phyloP scores from a whole-genome alignment of 306 rosid genomes.

The Medicago lupulina region DNA sequence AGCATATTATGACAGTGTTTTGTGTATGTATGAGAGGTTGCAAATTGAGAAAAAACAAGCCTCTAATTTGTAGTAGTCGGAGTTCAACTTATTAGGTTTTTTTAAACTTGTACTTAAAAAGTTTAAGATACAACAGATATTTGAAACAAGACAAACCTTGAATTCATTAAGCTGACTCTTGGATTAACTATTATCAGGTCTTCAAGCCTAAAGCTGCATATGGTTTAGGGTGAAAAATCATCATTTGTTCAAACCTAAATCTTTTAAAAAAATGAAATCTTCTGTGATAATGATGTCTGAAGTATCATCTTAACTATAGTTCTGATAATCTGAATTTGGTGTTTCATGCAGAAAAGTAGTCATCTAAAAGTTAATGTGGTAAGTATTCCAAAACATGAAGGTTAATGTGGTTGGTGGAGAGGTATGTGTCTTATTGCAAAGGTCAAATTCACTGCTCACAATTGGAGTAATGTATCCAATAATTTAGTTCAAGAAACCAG shows the following conservation, averaged over 20 bases:
- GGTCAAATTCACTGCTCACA: slow-evolving; percentile 58
- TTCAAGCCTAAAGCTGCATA: slow-evolving; percentile 1
- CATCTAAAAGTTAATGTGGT: neutral
- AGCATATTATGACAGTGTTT: neutral
- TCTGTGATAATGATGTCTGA: neutral
- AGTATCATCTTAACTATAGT: neutral
- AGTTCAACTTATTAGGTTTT: neutral
- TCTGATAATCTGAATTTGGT: neutral
- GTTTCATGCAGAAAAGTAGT: neutral
- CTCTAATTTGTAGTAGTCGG: neutral
- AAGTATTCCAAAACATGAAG: neutral
- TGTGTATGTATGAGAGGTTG: neutral
- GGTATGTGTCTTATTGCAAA: neutral
- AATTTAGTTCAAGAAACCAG: slow-evolving; percentile 44
- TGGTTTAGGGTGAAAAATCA: neutral
- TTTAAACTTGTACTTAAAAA: neutral
- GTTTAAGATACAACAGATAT: neutral
- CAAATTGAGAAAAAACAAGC: neutral
- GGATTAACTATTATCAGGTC: neutral
- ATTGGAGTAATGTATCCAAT: slow-evolving; percentile 53
- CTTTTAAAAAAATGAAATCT: neutral
- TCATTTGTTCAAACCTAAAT: neutral
- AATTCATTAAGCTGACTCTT: neutral
- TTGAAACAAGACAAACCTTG: slow-evolving; percentile 10
- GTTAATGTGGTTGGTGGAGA: neutral